These are phyloP conservation scores for Papiliotrema nemorosa DNA, from an alignment of 1,284 basidiomycete species.

Conservation along the genomic window DNA sequence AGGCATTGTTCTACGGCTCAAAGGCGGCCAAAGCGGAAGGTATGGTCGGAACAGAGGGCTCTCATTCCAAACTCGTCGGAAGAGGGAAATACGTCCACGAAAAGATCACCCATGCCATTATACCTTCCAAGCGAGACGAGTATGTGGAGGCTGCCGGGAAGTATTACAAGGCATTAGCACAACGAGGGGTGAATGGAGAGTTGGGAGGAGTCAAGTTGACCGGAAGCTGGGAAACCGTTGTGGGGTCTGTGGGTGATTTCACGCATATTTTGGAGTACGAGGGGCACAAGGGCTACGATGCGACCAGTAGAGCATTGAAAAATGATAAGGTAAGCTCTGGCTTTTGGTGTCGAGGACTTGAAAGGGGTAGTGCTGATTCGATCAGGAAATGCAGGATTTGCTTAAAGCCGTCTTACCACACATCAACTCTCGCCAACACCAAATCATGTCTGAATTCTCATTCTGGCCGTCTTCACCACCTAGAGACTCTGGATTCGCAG, in stretches of 20 bases:
- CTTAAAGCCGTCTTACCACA: slow-evolving; percentile 61
- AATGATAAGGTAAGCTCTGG: slow-evolving; percentile 29
- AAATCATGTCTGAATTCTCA: slow-evolving; percentile 87
- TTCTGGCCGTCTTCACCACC: slow-evolving; percentile 88
- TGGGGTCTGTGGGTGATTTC: slow-evolving; percentile 72
- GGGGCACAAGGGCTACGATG: slow-evolving; percentile 79
- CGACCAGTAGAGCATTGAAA: slow-evolving; percentile 17
- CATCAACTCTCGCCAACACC: slow-evolving; percentile 65
- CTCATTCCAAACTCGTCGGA: slow-evolving; percentile 79
- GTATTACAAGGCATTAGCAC: slow-evolving; percentile 74
- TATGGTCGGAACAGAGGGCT: slow-evolving; percentile 58
- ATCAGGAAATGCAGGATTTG: slow-evolving; percentile 21
- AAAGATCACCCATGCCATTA: slow-evolving; percentile 81
- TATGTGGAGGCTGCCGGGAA: slow-evolving; percentile 80
- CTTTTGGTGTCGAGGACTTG: not conserved
- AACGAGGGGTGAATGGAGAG: slow-evolving; percentile 54
- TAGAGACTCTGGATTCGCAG: slow-evolving; percentile 53
- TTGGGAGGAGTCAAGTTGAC: slow-evolving; percentile 74
- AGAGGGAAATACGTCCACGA: slow-evolving; percentile 76
- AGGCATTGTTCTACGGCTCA: slow-evolving; percentile 68
- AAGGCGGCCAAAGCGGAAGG: slow-evolving; percentile 78
- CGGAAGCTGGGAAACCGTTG: slow-evolving; percentile 80
- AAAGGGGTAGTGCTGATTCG: not conserved
- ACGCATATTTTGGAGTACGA: slow-evolving; percentile 85
- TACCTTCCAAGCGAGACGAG: slow-evolving; percentile 69